Evolutionary conservation across 495 filamentous ascomycete species (phyloP).

Genomic region (Xylaria telfairii): DNA sequence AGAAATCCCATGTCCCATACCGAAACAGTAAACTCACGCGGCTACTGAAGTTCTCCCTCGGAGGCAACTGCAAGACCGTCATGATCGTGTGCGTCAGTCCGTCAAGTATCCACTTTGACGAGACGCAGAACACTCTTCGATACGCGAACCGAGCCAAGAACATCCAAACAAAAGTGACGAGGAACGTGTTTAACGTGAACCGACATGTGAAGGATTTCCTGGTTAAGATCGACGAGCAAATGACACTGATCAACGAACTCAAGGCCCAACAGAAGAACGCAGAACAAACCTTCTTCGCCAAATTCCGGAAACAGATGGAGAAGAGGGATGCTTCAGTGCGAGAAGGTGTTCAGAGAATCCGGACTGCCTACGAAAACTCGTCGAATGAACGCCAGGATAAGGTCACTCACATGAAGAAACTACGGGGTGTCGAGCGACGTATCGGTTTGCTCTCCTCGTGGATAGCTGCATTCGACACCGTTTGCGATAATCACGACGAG

Average conservation of each 20-base stretch:
- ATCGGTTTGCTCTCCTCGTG: constrained; percentile 85
- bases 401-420: constrained; percentile 77
- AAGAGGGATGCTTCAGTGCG: constrained; percentile 80
- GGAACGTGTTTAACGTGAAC: constrained; percentile 99
- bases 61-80: constrained; percentile 97
- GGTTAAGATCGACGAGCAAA: constrained; percentile 95
- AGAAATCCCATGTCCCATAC: constrained; percentile 94
- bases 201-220: constrained; percentile 98
- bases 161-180: constrained; percentile 98
- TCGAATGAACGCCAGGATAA: constrained; percentile 80
- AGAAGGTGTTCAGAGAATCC: constrained; percentile 82
- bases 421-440: constrained; percentile 82
- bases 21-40: constrained; percentile 97
- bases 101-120: constrained; percentile 95
- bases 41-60: constrained; percentile 94
- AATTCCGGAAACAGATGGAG: constrained; percentile 85
- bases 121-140: constrained; percentile 96
- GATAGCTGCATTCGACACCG: constrained; percentile 89
- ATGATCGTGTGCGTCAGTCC: constrained; percentile 99
- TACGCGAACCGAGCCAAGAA: constrained; percentile 99
- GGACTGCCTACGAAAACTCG: constrained; percentile 83
- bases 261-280: constrained; percentile 89
- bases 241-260: constrained; percentile 90
- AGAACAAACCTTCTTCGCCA: constrained; percentile 84
- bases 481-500: constrained; percentile 73